phyloP scores from a whole-genome alignment of 1,284 basidiomycete species.

The Heterobasidion occidentale region DNA sequence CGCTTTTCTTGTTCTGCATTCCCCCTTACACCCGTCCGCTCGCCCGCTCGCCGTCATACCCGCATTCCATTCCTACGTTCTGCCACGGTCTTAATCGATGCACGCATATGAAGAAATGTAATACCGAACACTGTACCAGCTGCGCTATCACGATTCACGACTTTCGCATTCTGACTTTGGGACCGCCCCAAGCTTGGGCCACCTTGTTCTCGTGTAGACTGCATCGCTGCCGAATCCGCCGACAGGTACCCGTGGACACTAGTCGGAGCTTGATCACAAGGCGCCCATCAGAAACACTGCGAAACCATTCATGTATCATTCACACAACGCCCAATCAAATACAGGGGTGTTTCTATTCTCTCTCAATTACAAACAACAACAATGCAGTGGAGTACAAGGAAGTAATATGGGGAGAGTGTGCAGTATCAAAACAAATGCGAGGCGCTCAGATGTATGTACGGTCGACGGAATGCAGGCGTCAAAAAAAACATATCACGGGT shows the following conservation, averaged over 20 bases:
- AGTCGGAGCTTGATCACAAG: background rate
- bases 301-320: background rate
- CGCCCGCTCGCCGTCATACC: constrained; percentile 1
- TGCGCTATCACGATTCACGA: background rate
- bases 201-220: background rate
- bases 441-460: too few relatives aligned
- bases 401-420: too few relatives aligned
- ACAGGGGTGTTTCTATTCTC: too few relatives aligned
- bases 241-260: background rate
- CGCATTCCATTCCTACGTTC: constrained; percentile 3
- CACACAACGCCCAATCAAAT: too few relatives aligned
- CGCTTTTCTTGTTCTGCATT: background rate
- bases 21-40: background rate
- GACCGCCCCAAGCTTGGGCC: too few relatives aligned
- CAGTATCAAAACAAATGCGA: too few relatives aligned
- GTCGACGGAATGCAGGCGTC: too few relatives aligned
- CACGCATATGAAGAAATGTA: constrained; percentile 6
- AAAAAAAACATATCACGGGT: too few relatives aligned
- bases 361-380: too few relatives aligned
- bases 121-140: constrained; percentile 5
- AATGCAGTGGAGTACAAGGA: too few relatives aligned
- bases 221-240: background rate
- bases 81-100: constrained; percentile 3
- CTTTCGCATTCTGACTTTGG: background rate
- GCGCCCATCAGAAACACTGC: background rate